phyloP scores from a whole-genome alignment of 768 basidiomycete genomes.

The Russula vinacea region DNA sequence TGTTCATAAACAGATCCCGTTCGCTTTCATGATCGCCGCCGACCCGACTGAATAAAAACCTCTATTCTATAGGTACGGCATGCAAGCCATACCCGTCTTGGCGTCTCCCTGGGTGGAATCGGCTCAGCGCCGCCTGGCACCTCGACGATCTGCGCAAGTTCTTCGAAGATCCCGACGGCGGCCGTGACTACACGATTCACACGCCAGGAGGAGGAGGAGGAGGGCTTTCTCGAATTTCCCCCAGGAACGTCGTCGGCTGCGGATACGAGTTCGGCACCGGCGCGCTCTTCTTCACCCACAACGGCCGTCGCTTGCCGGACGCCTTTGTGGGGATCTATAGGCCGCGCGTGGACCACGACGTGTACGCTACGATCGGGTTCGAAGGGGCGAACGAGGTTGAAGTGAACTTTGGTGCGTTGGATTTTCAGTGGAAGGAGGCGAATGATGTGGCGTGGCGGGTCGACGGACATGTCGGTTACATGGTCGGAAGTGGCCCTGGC shows the following conservation, averaged over 20 bases:
- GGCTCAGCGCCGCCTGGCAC: constrained; percentile 61
- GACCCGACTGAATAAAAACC: neutral
- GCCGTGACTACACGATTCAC: constrained; percentile 48
- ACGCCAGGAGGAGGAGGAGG: neutral
- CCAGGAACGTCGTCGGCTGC: constrained; percentile 58
- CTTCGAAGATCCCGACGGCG: constrained; percentile 65
- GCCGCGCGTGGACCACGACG: constrained; percentile 50
- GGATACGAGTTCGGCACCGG: constrained; percentile 57
- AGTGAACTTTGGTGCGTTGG: constrained; percentile 64
- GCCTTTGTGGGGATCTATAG: constrained; percentile 62
- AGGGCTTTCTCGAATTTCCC: constrained; percentile 35
- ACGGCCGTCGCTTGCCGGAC: constrained; percentile 51
- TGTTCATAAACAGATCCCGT: neutral
- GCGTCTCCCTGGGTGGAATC: constrained; percentile 70
- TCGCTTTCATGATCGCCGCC: neutral
- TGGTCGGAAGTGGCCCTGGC: constrained; percentile 38
- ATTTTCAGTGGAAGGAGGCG: constrained; percentile 59
- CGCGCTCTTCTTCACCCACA: constrained; percentile 61
- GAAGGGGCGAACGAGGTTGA: constrained; percentile 52
- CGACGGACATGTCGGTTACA: constrained; percentile 55
- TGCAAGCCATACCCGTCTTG: constrained; percentile 64
- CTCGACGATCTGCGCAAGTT: constrained; percentile 72
- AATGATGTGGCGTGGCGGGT: constrained; percentile 66
- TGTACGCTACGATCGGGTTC: constrained; percentile 63
- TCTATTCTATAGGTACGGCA: constrained; percentile 47